phyloP scores from a whole-genome alignment of 495 filamentous ascomycete species.

The Neurospora sp. region DNA sequence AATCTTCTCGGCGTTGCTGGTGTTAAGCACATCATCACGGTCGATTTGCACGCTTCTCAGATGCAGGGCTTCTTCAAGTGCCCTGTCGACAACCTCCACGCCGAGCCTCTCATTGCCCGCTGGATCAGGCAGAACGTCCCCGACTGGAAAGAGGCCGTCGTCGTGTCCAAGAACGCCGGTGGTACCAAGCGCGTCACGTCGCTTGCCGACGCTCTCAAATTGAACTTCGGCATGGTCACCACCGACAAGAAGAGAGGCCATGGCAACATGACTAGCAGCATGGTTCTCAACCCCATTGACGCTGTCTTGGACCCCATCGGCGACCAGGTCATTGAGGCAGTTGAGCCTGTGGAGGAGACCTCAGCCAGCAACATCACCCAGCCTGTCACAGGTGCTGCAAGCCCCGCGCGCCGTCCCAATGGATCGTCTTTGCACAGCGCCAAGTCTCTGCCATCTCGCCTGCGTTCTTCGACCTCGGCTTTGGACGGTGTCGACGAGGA shows the following conservation, averaged over 20 bases:
- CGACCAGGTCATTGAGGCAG: slow-evolving; percentile 18
- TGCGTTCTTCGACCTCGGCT: slow-evolving; percentile 27
- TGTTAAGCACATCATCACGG: slow-evolving; percentile 93
- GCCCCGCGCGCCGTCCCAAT: slow-evolving; percentile 24
- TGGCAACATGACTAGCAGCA: slow-evolving; percentile 60
- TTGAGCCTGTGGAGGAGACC: background rate
- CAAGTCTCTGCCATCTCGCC: slow-evolving; percentile 13
- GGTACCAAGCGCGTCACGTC: slow-evolving; percentile 97
- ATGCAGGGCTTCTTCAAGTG: slow-evolving; percentile 99
- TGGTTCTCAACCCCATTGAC: slow-evolving; percentile 45
- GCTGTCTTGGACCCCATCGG: slow-evolving; percentile 22
- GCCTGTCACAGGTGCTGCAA: slow-evolving; percentile 26
- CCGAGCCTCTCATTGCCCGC: slow-evolving; percentile 88
- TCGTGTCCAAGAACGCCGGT: slow-evolving; percentile 96
- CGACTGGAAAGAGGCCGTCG: slow-evolving; percentile 83
- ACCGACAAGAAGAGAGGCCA: slow-evolving; percentile 70
- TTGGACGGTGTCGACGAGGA: slow-evolving; percentile 39
- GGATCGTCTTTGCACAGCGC: slow-evolving; percentile 9
- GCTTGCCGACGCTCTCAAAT: slow-evolving; percentile 86
- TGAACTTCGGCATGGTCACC: slow-evolving; percentile 95
- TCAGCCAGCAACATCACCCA: slow-evolving; percentile 7
- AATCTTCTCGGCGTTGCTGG: slow-evolving; percentile 89
- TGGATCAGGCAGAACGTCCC: slow-evolving; percentile 87
- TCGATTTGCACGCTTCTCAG: slow-evolving; percentile 92
- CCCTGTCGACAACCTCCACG: slow-evolving; percentile 94